Percentiles rank a stretch among this genome's conserved stretches.
phyloP scores from a whole-genome alignment of 371 early-diverging fungal species.

The Apophysomyces elegans region DNA sequence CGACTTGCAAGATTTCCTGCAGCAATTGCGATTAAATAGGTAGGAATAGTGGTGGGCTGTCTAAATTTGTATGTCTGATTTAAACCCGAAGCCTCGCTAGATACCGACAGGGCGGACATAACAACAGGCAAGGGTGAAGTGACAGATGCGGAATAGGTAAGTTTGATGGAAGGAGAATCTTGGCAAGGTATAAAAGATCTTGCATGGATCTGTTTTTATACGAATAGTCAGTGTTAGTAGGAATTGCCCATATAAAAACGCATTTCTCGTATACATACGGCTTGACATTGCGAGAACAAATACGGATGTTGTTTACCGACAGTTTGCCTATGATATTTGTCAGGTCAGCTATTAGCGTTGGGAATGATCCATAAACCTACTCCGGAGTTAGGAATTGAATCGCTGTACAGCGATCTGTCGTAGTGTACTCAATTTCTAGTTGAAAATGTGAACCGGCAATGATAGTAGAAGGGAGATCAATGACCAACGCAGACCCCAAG shows the following conservation, averaged over 20 bases:
- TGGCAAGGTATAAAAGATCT: slow-evolving; percentile 87
- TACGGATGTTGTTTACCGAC: slow-evolving; percentile 91
- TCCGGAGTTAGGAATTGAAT: slow-evolving; percentile 88
- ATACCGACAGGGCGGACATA: slow-evolving; percentile 34
- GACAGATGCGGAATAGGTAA: slow-evolving; percentile 83
- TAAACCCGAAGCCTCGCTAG: slow-evolving; percentile 49
- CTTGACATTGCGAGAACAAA: slow-evolving; percentile 94
- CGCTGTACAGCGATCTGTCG: slow-evolving; percentile 80
- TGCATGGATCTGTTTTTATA: slow-evolving; percentile 78
- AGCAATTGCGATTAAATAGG: slow-evolving; percentile 92
- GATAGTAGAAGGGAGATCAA: slow-evolving; percentile 50
- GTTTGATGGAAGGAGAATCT: slow-evolving; percentile 89
- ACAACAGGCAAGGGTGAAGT: slow-evolving; percentile 48
- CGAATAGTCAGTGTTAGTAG: neutral
- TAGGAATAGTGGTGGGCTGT: slow-evolving; percentile 75
- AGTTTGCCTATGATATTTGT: slow-evolving; percentile 68
- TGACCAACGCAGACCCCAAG: slow-evolving; percentile 75
- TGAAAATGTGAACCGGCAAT: slow-evolving; percentile 43
- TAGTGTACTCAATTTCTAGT: slow-evolving; percentile 74
- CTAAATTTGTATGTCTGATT: slow-evolving; percentile 61
- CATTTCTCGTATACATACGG: slow-evolving; percentile 30
- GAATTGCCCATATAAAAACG: neutral
- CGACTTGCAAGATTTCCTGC: slow-evolving; percentile 82
- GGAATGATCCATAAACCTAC: slow-evolving; percentile 29
- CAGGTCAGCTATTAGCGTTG: neutral